phyloP scores from a whole-genome alignment of 2,329 filamentous ascomycete genomes.

The Pezicula carpinea region DNA sequence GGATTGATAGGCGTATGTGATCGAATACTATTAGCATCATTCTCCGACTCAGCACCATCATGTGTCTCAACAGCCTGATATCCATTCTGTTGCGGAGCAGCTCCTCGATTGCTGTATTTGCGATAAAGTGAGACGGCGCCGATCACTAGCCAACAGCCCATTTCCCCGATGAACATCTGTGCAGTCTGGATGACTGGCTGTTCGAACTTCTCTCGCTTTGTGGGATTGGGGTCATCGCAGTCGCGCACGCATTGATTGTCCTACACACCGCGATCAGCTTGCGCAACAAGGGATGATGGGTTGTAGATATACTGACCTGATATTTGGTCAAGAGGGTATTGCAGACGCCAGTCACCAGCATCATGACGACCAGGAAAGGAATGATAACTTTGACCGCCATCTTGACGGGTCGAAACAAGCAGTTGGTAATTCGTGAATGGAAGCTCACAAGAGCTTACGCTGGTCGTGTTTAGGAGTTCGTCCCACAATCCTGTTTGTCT shows the following conservation, averaged over 20 bases:
- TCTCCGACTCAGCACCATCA: constrained; percentile 29
- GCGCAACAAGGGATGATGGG: background rate
- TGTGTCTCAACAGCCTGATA: constrained; percentile 61
- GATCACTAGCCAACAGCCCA: constrained; percentile 92
- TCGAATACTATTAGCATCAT: constrained; percentile 41
- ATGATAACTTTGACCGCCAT: constrained; percentile 73
- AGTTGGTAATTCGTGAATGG: background rate
- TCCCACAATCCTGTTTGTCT: too few species aligned
- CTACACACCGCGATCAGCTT: constrained; percentile 34
- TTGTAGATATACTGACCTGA: constrained; percentile 54
- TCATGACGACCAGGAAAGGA: constrained; percentile 88
- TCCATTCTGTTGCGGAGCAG: constrained; percentile 42
- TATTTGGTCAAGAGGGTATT: constrained; percentile 97
- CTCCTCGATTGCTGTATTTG: constrained; percentile 43
- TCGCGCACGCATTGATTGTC: constrained; percentile 96
- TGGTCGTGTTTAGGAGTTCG: background rate
- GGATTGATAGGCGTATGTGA: constrained; percentile 39
- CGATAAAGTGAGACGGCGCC: constrained; percentile 63
- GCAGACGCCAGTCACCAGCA: constrained; percentile 92
- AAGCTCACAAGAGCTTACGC: background rate
- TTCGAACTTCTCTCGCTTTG: constrained; percentile 71
- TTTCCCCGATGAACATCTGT: constrained; percentile 97
- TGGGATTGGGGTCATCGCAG: constrained; percentile 67
- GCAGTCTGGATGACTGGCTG: constrained; percentile 94
- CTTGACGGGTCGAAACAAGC: constrained; percentile 4